Evolutionary conservation across 2,329 filamentous ascomycete species (phyloP).

Genomic region (Dactylellina parvicollis): DNA sequence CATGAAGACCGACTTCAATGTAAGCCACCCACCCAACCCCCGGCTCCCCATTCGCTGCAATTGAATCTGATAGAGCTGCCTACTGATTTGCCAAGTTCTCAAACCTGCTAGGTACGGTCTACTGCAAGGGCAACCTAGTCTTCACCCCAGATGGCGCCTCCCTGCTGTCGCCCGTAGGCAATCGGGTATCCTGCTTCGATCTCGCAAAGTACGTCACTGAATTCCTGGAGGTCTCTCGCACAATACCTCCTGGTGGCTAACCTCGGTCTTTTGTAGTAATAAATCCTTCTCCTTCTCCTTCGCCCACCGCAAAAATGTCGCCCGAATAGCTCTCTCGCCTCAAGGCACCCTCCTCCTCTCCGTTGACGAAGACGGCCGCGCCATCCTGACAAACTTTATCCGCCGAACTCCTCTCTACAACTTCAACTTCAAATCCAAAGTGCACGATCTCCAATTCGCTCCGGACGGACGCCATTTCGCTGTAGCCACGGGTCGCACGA

Average conservation of each 20-base stretch:
- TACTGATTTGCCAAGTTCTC: conserved; percentile 79
- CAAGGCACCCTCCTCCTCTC: conserved; percentile 91
- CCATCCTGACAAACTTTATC: conserved; percentile 89
- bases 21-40: conserved; percentile 61
- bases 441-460: conserved; percentile 87
- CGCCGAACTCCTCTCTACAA: conserved; percentile 89
- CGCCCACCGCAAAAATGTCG: conserved; percentile 91
- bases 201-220: conserved; percentile 78
- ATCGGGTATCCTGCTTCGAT: conserved; percentile 94
- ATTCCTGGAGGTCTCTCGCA: not conserved
- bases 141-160: conserved; percentile 97
- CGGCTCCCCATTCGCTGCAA: not conserved
- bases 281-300: conserved; percentile 89
- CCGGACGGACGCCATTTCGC: conserved; percentile 91
- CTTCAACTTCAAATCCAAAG: conserved; percentile 88
- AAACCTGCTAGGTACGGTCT: conserved; percentile 97
- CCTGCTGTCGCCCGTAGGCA: conserved; percentile 94
- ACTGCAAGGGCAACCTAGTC: conserved; percentile 95
- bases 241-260: not conserved
- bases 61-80: not conserved
- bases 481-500: conserved; percentile 82
- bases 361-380: conserved; percentile 91
- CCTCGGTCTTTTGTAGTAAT: conserved; percentile 69
- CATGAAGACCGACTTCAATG: conserved; percentile 99
- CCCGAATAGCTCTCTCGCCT: conserved; percentile 85